Conservation (phyloP, 768 basidiomycete species). For the Gloeostereum incarnatum region DNA sequence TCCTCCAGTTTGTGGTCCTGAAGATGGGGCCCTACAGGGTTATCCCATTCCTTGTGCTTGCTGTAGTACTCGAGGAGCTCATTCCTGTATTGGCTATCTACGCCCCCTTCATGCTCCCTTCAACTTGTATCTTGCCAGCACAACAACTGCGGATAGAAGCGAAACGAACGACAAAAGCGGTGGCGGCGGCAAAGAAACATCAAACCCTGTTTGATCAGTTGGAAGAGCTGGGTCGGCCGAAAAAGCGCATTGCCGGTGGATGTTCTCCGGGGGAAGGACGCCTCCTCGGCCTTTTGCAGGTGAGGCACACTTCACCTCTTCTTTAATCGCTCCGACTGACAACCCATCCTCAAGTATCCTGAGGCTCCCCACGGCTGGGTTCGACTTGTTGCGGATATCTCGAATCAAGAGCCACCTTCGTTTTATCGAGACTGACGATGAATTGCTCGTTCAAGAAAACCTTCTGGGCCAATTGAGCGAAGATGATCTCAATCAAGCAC, state of each 20-base stretch:
- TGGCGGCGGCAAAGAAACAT: conserved; percentile 25
- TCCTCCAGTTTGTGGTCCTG: conserved; percentile 2
- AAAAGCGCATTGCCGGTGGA: conserved; percentile 24
- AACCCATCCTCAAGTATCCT: conserved; percentile 19
- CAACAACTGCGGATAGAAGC: conserved; percentile 60
- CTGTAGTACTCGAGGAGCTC: conserved; percentile 69
- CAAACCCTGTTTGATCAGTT: conserved; percentile 24
- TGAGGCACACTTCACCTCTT: conserved; percentile 29
- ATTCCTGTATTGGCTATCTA: conserved; percentile 81
- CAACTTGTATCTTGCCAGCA: conserved; percentile 77
- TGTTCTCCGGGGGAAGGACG: conserved; percentile 18
- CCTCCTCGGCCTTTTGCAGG: conserved; percentile 46
- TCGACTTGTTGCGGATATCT: conserved; percentile 29
- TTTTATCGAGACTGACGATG: conserved; percentile 55
- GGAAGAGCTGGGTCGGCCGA: conserved; percentile 19
- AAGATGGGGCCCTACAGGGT: conserved; percentile 33
- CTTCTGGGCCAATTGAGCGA: conserved; percentile 33
- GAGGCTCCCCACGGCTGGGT: conserved; percentile 34
- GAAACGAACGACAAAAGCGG: conserved; percentile 41
- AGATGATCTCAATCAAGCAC: conserved; percentile 52
- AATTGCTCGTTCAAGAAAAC: conserved; percentile 43
- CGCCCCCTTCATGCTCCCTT: conserved; percentile 77
- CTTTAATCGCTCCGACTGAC: not conserved
- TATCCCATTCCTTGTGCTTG: conserved; percentile 69
- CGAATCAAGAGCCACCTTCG: conserved; percentile 31